Percentiles rank a stretch among this genome's conserved stretches.
Evolutionary conservation across 352 stramenopile species (phyloP).

Genomic region (Phytophthora chlamydospora): DNA sequence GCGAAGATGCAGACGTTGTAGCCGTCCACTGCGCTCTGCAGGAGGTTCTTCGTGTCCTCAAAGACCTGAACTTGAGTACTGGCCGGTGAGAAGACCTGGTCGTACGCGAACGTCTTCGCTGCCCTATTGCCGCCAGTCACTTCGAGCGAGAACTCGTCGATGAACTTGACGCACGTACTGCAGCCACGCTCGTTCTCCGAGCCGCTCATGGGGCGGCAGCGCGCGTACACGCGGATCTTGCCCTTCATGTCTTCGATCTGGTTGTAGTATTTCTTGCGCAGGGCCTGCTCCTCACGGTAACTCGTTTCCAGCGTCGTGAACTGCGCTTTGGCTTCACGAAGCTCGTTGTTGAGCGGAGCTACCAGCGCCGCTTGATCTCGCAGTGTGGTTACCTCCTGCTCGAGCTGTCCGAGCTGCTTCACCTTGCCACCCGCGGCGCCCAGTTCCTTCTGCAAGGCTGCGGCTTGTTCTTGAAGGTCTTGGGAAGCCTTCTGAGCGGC

Average conservation of each 20-base stretch:
- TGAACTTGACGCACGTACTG: constrained; percentile 61
- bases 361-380: constrained; percentile 62
- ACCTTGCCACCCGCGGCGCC: constrained; percentile 51
- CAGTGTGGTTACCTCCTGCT: constrained; percentile 60
- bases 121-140: constrained; percentile 74
- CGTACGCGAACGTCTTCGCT: constrained; percentile 90
- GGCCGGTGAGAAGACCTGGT: constrained; percentile 87
- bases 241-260: constrained; percentile 96
- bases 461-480: constrained; percentile 53
- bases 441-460: constrained; percentile 58
- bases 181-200: constrained; percentile 88
- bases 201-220: constrained; percentile 90
- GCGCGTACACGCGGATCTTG: constrained; percentile 94
- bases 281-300: constrained; percentile 88
- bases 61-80: constrained; percentile 89
- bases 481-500: constrained; percentile 49
- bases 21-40: constrained; percentile 92
- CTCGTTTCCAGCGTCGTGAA: constrained; percentile 67
- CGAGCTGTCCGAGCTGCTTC: constrained; percentile 59
- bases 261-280: constrained; percentile 97
- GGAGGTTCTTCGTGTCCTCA: constrained; percentile 92
- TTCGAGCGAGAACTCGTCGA: constrained; percentile 88
- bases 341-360: constrained; percentile 49
- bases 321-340: constrained; percentile 40
- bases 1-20: constrained; percentile 99